Evolutionary conservation across 2,329 filamentous ascomycete species (phyloP).

Genomic region (Arthrobotrys entomopaga): DNA sequence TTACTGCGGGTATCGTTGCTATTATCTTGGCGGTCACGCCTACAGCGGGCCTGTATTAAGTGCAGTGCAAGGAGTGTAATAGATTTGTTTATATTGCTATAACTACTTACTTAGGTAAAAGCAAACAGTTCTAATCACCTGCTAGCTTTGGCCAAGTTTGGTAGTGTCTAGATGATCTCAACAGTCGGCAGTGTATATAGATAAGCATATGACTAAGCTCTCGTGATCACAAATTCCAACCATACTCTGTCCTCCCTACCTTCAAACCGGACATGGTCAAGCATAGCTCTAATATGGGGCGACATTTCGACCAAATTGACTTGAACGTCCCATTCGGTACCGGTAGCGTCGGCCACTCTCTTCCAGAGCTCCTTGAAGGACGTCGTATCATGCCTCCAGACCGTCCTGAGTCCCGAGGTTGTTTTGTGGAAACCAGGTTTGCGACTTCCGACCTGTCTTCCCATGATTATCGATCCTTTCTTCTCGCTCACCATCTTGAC

Average conservation of each 20-base stretch:
- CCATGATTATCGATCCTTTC: constrained; percentile 60
- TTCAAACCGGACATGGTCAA: constrained; percentile 6
- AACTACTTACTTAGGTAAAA: not conserved
- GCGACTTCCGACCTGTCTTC: constrained; percentile 58
- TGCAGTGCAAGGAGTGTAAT: no score
- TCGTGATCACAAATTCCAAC: constrained; percentile 42
- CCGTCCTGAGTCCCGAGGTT: constrained; percentile 49
- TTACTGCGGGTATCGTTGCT: constrained; percentile 4
- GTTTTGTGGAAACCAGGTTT: constrained; percentile 54
- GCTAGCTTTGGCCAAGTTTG: constrained; percentile 1
- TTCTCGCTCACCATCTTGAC: constrained; percentile 59
- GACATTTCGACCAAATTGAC: constrained; percentile 28
- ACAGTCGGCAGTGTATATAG: no score
- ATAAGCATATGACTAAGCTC: constrained; percentile 9
- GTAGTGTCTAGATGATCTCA: no score
- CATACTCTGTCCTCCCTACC: constrained; percentile 21
- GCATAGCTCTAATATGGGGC: constrained; percentile 13
- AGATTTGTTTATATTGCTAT: not conserved
- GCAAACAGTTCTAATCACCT: not conserved
- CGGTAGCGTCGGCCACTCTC: constrained; percentile 30
- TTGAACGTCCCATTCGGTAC: constrained; percentile 43
- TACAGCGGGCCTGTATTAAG: constrained; percentile 21
- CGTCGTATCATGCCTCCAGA: constrained; percentile 61
- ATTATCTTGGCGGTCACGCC: constrained; percentile 31
- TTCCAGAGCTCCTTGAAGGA: constrained; percentile 62